Evolutionary conservation across 768 basidiomycete species (phyloP).

Genomic region (Podaxis sp.): DNA sequence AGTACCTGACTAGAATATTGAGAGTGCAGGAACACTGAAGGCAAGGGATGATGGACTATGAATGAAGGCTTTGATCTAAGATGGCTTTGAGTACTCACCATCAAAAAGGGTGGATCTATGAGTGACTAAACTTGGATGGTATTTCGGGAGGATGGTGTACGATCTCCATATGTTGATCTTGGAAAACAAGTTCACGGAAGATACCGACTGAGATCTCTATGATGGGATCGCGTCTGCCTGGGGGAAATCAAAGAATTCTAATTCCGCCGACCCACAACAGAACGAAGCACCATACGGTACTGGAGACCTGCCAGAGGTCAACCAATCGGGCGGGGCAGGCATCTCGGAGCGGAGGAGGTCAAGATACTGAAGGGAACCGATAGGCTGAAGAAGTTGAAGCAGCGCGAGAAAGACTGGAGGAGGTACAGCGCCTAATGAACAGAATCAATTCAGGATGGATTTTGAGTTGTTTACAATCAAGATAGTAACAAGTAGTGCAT

Average conservation of each 20-base stretch:
- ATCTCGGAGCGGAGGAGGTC: constrained; percentile 42
- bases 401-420: constrained; percentile 27
- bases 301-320: constrained; percentile 17
- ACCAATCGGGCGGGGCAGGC: constrained; percentile 46
- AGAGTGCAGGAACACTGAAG: neutral
- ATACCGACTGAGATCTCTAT: constrained; percentile 9
- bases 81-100: neutral
- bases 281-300: constrained; percentile 33
- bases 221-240: constrained; percentile 15
- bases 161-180: constrained; percentile 6
- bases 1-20: neutral
- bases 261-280: constrained; percentile 42
- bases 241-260: constrained; percentile 31
- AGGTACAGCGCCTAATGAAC: constrained; percentile 14
- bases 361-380: constrained; percentile 36
- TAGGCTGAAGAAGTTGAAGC: constrained; percentile 29
- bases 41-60: constrained; percentile 1
- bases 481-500: constrained; percentile 1
- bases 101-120: constrained; percentile 2
- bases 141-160: neutral
- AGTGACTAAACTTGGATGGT: constrained; percentile 5
- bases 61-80: neutral
- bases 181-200: constrained; percentile 4
- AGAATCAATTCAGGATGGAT: constrained; percentile 14
- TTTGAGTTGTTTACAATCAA: constrained; percentile 9